These are phyloP conservation scores for Aspergillus cavernicola DNA, from an alignment of 495 filamentous ascomycete genomes.

Conservation along the genomic window DNA sequence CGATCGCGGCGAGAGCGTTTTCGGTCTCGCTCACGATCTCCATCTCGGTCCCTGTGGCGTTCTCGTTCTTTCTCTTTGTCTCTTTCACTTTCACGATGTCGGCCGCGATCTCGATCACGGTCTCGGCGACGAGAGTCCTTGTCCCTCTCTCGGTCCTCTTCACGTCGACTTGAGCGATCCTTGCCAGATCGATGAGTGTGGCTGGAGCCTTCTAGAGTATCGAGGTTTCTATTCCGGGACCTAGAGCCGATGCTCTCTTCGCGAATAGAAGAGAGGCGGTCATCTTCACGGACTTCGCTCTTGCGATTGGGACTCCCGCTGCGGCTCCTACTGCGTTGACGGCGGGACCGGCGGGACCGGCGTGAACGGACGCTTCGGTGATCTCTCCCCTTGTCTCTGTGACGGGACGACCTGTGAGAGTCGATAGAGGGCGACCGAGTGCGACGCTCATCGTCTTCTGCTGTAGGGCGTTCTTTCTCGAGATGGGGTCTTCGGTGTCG, in stretches of 20 bases:
- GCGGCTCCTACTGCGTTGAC: slow-evolving; percentile 37
- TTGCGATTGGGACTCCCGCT: slow-evolving; percentile 26
- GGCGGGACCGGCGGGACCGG: slow-evolving; percentile 28
- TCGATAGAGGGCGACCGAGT: slow-evolving; percentile 51
- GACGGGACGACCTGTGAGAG: slow-evolving; percentile 50
- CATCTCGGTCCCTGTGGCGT: slow-evolving; percentile 42
- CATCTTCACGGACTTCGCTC: slow-evolving; percentile 22
- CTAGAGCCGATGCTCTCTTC: slow-evolving; percentile 19
- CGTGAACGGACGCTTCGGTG: slow-evolving; percentile 39
- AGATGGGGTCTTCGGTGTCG: slow-evolving; percentile 42
- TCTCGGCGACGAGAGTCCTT: slow-evolving; percentile 46
- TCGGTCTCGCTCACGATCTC: slow-evolving; percentile 47
- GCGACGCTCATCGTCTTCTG: slow-evolving; percentile 38
- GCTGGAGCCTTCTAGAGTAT: slow-evolving; percentile 12
- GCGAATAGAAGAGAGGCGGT: slow-evolving; percentile 19
- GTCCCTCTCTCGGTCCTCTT: slow-evolving; percentile 38
- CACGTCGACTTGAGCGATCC: slow-evolving; percentile 40
- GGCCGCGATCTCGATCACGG: slow-evolving; percentile 39
- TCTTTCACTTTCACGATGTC: slow-evolving; percentile 42
- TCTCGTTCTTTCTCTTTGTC: slow-evolving; percentile 45
- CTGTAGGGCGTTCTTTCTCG: slow-evolving; percentile 42
- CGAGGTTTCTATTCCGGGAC: slow-evolving; percentile 19
- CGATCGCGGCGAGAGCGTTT: slow-evolving; percentile 55
- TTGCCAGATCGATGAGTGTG: slow-evolving; percentile 30
- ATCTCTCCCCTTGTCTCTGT: slow-evolving; percentile 45